Conservation (phyloP, 495 filamentous ascomycete species). For the Apodospora peruviana region DNA sequence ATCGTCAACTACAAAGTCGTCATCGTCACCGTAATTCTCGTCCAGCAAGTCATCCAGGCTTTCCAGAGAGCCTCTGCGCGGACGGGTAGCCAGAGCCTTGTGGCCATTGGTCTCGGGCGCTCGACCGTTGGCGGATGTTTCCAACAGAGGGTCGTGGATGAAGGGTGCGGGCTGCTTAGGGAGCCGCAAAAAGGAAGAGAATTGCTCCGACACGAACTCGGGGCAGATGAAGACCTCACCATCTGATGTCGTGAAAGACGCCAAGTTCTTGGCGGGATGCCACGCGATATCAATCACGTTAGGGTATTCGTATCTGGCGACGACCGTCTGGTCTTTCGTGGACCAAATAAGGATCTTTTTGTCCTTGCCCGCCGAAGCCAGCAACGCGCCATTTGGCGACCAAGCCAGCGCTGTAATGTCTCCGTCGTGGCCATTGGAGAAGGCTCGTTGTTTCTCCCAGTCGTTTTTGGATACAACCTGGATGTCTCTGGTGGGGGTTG, state of each 20-base stretch:
- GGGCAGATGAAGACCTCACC: conserved; percentile 87
- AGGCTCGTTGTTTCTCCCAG: conserved; percentile 76
- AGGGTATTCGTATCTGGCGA: conserved; percentile 66
- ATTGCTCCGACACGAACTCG: conserved; percentile 66
- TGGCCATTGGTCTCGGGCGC: conserved; percentile 50
- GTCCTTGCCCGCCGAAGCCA: conserved; percentile 78
- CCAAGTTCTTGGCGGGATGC: conserved; percentile 83
- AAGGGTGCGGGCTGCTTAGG: conserved; percentile 72
- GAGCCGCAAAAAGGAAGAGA: conserved; percentile 52
- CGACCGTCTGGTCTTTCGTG: conserved; percentile 72
- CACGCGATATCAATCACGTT: conserved; percentile 81
- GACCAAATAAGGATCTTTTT: conserved; percentile 85
- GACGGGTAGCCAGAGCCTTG: conserved; percentile 40
- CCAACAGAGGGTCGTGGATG: conserved; percentile 70
- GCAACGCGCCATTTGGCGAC: conserved; percentile 89
- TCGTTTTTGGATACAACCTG: conserved; percentile 79
- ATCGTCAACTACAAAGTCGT: conserved; percentile 89
- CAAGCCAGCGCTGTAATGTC: conserved; percentile 84
- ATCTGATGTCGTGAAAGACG: conserved; percentile 85
- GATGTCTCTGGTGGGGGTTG: conserved; percentile 79
- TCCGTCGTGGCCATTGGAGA: conserved; percentile 71
- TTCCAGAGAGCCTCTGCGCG: conserved; percentile 36
- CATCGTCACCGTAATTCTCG: conserved; percentile 58
- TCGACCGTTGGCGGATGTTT: conserved; percentile 61
- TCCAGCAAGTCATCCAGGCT: conserved; percentile 52